These are phyloP conservation scores for Crithidia bombi DNA, from an alignment of 208 protist genomes.

Conservation along the genomic window DNA sequence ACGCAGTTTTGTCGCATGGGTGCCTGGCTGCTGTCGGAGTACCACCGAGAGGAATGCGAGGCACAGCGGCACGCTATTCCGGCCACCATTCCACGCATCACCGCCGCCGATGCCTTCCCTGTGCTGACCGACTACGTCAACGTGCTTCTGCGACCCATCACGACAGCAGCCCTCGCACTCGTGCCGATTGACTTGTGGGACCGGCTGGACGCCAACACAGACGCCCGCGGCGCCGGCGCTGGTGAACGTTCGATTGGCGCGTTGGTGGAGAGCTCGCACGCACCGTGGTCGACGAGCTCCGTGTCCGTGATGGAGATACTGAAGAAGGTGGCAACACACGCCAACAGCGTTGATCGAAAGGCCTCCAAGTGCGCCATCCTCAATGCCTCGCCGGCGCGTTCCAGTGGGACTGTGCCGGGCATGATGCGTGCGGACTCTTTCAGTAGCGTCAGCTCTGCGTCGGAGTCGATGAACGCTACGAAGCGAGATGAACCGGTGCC, in stretches of 20 bases:
- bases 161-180: constrained; percentile 47
- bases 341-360: constrained; percentile 82
- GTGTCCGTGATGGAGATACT: constrained; percentile 72
- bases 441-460: constrained; percentile 31
- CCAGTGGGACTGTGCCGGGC: constrained; percentile 24
- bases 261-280: constrained; percentile 13
- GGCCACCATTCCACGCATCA: constrained; percentile 30
- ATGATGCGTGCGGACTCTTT: constrained; percentile 30
- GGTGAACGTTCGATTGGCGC: neutral
- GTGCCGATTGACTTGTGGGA: constrained; percentile 79
- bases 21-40: constrained; percentile 47
- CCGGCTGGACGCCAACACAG: constrained; percentile 64
- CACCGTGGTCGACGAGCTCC: constrained; percentile 37
- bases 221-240: constrained; percentile 23
- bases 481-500: constrained; percentile 18
- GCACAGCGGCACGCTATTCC: constrained; percentile 50
- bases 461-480: constrained; percentile 19
- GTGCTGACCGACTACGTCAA: constrained; percentile 57
- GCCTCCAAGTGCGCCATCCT: constrained; percentile 83
- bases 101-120: constrained; percentile 10
- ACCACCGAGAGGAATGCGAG: constrained; percentile 58
- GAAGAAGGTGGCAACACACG: constrained; percentile 69
- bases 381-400: constrained; percentile 68
- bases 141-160: constrained; percentile 50
- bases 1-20: constrained; percentile 53